phyloP scores from a whole-genome alignment of 2,329 filamentous ascomycete genomes.

The Fusarium sambucinum region DNA sequence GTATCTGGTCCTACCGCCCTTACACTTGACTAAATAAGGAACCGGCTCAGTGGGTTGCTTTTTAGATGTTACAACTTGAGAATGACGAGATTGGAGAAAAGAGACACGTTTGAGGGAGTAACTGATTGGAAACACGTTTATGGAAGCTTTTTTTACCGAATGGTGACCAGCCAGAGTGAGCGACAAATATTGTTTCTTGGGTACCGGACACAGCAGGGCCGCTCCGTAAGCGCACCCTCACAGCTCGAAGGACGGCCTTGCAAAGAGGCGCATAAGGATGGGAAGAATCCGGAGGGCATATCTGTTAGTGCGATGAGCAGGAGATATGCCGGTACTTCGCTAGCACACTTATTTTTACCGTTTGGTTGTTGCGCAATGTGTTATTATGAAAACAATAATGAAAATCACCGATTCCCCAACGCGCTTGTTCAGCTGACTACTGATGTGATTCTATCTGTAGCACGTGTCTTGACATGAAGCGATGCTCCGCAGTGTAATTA shows the following conservation, averaged over 20 bases:
- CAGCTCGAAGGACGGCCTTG: conserved; percentile 40
- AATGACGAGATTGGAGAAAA: conserved; percentile 26
- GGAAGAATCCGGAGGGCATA: conserved; percentile 44
- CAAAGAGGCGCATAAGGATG: conserved; percentile 48
- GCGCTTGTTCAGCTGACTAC: not conserved
- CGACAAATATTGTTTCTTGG: conserved; percentile 44
- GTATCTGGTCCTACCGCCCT: conserved; percentile 89
- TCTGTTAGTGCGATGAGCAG: conserved; percentile 45
- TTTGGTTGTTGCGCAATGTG: conserved; percentile 39
- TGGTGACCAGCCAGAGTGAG: conserved; percentile 31
- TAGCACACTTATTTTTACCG: conserved; percentile 36
- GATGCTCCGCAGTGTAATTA: not conserved
- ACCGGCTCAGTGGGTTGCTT: conserved; percentile 25
- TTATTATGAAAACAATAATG: conserved; percentile 45
- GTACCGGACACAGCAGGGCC: conserved; percentile 35
- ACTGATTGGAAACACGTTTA: conserved; percentile 29
- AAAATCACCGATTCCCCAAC: conserved; percentile 35
- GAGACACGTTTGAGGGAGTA: conserved; percentile 10
- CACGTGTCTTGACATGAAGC: not conserved
- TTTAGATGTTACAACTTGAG: conserved; percentile 23
- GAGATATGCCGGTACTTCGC: conserved; percentile 34
- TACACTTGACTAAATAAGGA: conserved; percentile 51
- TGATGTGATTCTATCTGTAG: not conserved
- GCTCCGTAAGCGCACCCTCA: conserved; percentile 29
- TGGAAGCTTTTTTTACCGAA: conserved; percentile 26